phyloP scores from a whole-genome alignment of 345 rosid genomes.

The Melaleuca alternifolia region DNA sequence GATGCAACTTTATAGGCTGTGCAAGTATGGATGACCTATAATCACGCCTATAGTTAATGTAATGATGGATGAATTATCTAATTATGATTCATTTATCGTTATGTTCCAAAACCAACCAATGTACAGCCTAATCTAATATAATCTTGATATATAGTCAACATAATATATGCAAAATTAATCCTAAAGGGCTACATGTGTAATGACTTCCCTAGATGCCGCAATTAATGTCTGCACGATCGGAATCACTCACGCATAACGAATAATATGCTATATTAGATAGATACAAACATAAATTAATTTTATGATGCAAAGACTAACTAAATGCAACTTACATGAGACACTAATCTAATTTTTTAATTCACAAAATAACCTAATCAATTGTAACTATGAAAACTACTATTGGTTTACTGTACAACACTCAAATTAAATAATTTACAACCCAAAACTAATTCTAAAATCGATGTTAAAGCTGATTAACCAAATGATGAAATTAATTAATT shows the following conservation, averaged over 20 bases:
- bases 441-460: background rate
- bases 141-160: background rate
- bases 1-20: background rate
- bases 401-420: background rate
- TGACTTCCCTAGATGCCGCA: background rate
- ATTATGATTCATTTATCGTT: background rate
- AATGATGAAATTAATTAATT: background rate
- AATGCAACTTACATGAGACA: background rate
- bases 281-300: background rate
- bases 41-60: background rate
- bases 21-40: background rate
- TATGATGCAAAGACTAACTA: background rate
- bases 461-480: background rate
- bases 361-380: background rate
- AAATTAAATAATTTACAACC: background rate
- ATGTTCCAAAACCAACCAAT: background rate
- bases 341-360: background rate
- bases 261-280: background rate
- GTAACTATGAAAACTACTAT: background rate
- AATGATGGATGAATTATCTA: background rate
- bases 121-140: background rate
- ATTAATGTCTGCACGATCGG: background rate
- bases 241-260: background rate
- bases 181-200: background rate
- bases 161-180: background rate